phyloP scores from a whole-genome alignment of 2,329 filamentous ascomycete species.

The Colletotrichum spinosum region DNA sequence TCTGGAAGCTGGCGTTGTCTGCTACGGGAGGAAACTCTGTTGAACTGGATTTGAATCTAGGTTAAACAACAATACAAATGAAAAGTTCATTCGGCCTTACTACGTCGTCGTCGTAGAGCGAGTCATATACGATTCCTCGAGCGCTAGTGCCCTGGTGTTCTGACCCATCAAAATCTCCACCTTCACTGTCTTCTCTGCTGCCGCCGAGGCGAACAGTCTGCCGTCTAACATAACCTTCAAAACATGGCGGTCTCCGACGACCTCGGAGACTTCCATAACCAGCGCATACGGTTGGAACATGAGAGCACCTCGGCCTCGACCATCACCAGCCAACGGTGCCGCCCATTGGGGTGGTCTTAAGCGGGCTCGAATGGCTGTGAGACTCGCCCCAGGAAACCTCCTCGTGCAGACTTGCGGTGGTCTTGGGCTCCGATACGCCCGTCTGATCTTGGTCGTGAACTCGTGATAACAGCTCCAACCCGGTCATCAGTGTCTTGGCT shows the following conservation, averaged over 20 bases:
- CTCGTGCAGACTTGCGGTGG: neutral
- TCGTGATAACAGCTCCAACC: slow-evolving; percentile 46
- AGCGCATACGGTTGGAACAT: slow-evolving; percentile 18
- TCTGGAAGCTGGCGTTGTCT: too few species aligned
- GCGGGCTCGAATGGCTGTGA: slow-evolving; percentile 14
- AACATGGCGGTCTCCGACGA: slow-evolving; percentile 6
- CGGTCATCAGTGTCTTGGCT: slow-evolving; percentile 55
- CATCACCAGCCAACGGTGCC: slow-evolving; percentile 16
- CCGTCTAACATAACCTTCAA: slow-evolving; percentile 9
- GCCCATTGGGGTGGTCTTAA: neutral
- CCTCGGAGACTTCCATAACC: slow-evolving; percentile 16
- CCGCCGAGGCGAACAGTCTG: neutral
- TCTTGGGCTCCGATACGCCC: neutral
- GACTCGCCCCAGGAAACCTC: neutral
- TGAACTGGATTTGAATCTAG: too few species aligned
- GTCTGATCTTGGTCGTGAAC: too few species aligned
- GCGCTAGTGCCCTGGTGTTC: neutral
- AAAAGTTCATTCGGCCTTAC: too few species aligned
- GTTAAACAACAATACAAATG: too few species aligned
- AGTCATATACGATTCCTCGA: neutral
- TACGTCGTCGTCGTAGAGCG: too few species aligned
- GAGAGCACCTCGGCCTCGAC: slow-evolving; percentile 4
- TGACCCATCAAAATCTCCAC: neutral
- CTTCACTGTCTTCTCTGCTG: slow-evolving; percentile 4
- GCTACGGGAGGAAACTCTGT: too few species aligned